Percentiles rank a stretch among this genome's conserved stretches.
Evolutionary conservation across 495 filamentous ascomycete species (phyloP).

Genomic region (Trichoderma reesei): DNA sequence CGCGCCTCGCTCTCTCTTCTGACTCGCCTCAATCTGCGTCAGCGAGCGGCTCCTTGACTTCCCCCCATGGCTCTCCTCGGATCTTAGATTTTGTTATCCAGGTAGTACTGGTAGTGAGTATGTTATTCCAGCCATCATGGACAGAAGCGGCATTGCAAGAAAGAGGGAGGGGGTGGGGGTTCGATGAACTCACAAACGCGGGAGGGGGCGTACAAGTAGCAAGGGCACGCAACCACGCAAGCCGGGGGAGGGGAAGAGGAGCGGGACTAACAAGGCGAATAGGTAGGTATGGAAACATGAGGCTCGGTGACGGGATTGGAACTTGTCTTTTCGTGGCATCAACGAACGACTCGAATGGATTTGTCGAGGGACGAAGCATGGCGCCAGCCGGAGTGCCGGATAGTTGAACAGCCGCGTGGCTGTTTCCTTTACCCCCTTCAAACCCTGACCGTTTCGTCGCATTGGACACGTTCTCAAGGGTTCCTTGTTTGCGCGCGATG

Average conservation of each 20-base stretch:
- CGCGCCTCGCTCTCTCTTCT: not conserved
- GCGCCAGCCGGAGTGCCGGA: not conserved
- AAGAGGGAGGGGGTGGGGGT: not conserved
- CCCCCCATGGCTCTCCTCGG: too few species aligned
- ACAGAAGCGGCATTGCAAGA: not conserved
- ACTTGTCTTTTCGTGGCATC: not conserved
- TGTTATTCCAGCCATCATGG: not conserved
- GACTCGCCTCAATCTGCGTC: conserved; percentile 1
- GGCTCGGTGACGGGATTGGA: not conserved
- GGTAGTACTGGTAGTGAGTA: too few species aligned
- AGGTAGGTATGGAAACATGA: not conserved
- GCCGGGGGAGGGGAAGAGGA: not conserved
- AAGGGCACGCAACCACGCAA: not conserved
- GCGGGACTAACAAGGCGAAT: not conserved
- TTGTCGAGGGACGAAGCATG: not conserved
- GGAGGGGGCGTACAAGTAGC: not conserved
- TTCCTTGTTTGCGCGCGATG: too few species aligned
- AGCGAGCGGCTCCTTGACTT: not conserved
- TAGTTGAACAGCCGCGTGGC: not conserved
- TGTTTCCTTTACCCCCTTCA: not conserved
- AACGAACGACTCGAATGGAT: not conserved
- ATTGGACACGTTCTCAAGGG: not conserved
- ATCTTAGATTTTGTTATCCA: too few species aligned
- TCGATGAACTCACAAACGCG: not conserved
- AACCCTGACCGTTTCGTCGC: not conserved